These are phyloP conservation scores for Avena atlantica DNA, from an alignment of 176 grass and related monocot species.

Conservation along the genomic window DNA sequence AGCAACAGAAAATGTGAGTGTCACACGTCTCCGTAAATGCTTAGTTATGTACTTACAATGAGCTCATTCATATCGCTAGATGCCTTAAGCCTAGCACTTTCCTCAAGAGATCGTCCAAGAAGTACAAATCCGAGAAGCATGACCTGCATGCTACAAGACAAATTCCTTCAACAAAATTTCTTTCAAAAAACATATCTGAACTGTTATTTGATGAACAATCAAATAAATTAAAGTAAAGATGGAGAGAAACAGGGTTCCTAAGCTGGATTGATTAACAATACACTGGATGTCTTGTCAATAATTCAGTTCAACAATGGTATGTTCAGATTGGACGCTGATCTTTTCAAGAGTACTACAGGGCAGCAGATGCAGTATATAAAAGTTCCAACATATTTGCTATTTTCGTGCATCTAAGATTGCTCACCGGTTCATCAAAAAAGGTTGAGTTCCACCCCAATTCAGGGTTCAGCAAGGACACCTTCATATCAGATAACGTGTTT, in stretches of 20 bases:
- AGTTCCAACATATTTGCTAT: neutral
- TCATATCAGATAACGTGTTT: constrained; percentile 43
- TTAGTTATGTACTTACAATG: constrained; percentile 65
- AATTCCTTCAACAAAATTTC: constrained; percentile 56
- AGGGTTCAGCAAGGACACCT: constrained; percentile 91
- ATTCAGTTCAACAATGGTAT: neutral
- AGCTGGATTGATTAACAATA: neutral
- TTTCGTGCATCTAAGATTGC: constrained; percentile 39
- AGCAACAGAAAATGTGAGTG: neutral
- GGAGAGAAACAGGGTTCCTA: neutral
- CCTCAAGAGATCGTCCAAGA: constrained; percentile 98
- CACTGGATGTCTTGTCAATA: neutral
- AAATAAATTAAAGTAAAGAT: constrained; percentile 1
- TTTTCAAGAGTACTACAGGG: neutral
- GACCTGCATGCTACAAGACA: constrained; percentile 94
- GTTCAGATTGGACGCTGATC: neutral
- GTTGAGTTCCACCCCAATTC: constrained; percentile 88
- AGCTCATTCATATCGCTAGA: constrained; percentile 99
- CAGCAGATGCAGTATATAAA: neutral
- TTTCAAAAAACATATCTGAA: neutral
- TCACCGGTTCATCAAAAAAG: constrained; percentile 98
- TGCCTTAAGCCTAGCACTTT: constrained; percentile 92
- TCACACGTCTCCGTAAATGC: neutral
- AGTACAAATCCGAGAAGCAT: constrained; percentile 99
- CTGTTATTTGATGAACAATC: constrained; percentile 15